Evolutionary conservation across 1,139 yeast species (phyloP), one percentile per base, ranked within the genome.

Genomic region (Taphrina sp.): DNA sequence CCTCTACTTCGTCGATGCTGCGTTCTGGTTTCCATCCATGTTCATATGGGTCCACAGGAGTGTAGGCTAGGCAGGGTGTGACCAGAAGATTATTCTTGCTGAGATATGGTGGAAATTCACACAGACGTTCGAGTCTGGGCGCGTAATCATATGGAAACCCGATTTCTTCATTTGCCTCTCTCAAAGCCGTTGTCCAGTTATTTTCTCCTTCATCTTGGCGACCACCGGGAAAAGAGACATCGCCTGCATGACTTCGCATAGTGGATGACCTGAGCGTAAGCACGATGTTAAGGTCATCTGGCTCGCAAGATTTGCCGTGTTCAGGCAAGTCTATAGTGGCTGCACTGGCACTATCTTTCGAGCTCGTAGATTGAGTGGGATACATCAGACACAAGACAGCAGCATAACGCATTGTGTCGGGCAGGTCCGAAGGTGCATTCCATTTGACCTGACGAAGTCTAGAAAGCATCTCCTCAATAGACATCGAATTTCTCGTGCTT

Each of bases 181-280:
- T 73, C 60, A 95, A 73, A 0, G 95, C 82, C 34, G 85, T 83
- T 53, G 76, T 76, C 76, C 85, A 83, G 60, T 84, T 86, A 14
- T 79, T 68, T 67, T 88, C 96, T 2, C 72, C 65, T 5, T 58
- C 66, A 66, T 84, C 92, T 4, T 86, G 82, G 64, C 80, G 83
- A 5, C 95, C 96, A 2, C 96, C 96, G 2, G 96, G 96, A 19
- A 89, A 72, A 2, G 95, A 85, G 12, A 87, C 85, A 66, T 89
- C 95, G 4, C 96, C 95, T 0, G 95, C 85, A 69, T 87, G 89
- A 56, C 78, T 79, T 44, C 82, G 74, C 63, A 89, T 72, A 52
- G 76, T 74, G 49, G 85, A 75, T 10, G 95, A 82, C 61, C 96
- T 71, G 64, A 83, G 83, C 1, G 96, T 88, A 57, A 89, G 70